Base-by-base conservation (phyloP, 306 rosid genomes). In the Comarum palustre region DNA sequence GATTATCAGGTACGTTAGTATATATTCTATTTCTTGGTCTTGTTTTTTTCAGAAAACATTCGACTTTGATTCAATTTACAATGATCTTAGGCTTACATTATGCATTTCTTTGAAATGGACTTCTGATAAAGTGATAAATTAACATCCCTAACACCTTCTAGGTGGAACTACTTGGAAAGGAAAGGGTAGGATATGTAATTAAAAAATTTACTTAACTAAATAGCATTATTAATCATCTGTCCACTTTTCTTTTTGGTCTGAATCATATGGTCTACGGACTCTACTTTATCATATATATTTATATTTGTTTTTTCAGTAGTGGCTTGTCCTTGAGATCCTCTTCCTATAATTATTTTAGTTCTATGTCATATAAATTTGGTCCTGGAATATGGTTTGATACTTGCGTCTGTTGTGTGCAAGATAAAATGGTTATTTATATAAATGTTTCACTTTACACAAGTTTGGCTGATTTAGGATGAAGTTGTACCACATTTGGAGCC, bases 401-500 rank as follows among this genome's bases (percentile, higher is more conserved):
- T 27, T 64, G 3, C 3, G 65, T 38, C 2, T 45, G 5, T 48
- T 22, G 29, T 50, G 11, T 68, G 66, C 22, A 47, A 57, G 36
- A 68, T 41, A 55, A 67, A 20, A 17, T 11, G 9, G 13, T 16
- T 60, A 43, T 51, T 12, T 64, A 2, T 54, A 15, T 25, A 9
- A 20, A 39, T 25, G 39, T 71, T 39, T 34, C 52, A 42, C 61
- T 45, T 78, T 76, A 64, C 75, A 76, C 63, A 51, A 78, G 74
- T 66, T 43, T 76, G 77, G 67, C 45, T 78, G 67, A 59, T 25
- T 81, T 80, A 94, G 98, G 97, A 94, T 62, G 97, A 94, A 90
- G 98, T 91, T 69, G 80, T 94, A 69, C 98, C 98, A 77, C 98
- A 94, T 82, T 84, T 94, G 89, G 98, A 94, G 83, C 98, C 98